Base-by-base conservation (phyloP, 768 basidiomycete genomes). In the Xanthoconium stramineum region DNA sequence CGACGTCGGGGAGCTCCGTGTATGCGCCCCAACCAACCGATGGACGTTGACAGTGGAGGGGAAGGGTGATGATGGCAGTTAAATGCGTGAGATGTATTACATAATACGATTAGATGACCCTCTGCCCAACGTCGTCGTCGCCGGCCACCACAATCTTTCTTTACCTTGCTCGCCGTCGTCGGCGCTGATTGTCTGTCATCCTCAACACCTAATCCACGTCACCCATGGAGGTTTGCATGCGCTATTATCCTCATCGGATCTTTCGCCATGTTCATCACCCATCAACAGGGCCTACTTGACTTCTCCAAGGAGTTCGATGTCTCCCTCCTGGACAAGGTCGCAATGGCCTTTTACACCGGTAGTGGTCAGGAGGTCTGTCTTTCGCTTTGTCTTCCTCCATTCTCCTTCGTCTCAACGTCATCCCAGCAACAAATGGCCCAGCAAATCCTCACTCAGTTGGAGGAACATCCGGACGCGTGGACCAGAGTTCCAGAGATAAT, bases 391-490 rank as follows among this genome's bases (percentile, higher is more conserved):
- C 49, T 29, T 20, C 15, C 48, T 47, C 37, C 19, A 24, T 19
- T 39, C 46, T 15, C 30, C 30, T 24, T 54, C 36, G 17, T 11
- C 8, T 52, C 61, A 29, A 66, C 61, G 50, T 53, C 53, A 29
- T 50, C 48, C 52, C 68, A 98, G 95, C 95, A 95, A 91, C 89
- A 91, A 84, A 72, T 87, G 71, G 96, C 96, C 15, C 96, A 98
- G 74, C 89, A 89, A 70, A 80, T 93, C 59, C 81, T 99, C 63
- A 97, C 96, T 9, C 94, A 95, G 69, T 88, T 99, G 68, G 94
- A 98, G 73, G 97, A 99, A 58, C 82, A 94, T 71, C 90, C 91
- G 17, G 96, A 98, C 57, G 87, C 95, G 36, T 99, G 97, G 97
- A 95, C 94, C 61, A 83, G 91, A 71, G 97, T 98, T 8, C 97